phyloP scores from a whole-genome alignment of 164 flowering plant species.

The Echeveria elegans region DNA sequence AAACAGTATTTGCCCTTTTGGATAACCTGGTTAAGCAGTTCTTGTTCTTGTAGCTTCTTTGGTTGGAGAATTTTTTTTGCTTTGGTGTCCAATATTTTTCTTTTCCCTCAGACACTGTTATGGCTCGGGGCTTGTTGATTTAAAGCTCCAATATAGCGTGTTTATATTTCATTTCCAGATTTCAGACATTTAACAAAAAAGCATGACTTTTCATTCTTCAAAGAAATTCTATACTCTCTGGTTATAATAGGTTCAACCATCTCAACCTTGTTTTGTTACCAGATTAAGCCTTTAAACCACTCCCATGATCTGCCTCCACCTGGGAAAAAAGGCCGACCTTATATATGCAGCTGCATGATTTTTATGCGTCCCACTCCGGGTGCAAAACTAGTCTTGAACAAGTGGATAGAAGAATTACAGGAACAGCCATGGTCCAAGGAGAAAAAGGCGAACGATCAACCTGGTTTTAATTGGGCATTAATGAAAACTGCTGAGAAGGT shows the following conservation, averaged over 20 bases:
- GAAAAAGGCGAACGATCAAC: slow-evolving; percentile 85
- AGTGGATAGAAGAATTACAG: slow-evolving; percentile 93
- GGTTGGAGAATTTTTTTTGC: background rate
- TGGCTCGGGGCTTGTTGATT: background rate
- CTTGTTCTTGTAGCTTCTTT: background rate
- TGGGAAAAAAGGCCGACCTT: slow-evolving; percentile 89
- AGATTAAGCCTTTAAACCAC: slow-evolving; percentile 90
- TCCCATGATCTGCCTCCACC: slow-evolving; percentile 91
- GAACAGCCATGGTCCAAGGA: slow-evolving; percentile 84
- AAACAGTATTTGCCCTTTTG: background rate
- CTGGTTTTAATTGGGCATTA: slow-evolving; percentile 92
- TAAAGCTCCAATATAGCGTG: background rate
- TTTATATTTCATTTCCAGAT: background rate
- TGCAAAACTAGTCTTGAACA: slow-evolving; percentile 73
- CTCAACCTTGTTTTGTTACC: slow-evolving; percentile 15
- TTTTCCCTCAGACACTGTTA: background rate
- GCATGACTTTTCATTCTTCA: too few species aligned
- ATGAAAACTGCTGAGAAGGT: slow-evolving; percentile 81
- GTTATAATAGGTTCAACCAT: background rate
- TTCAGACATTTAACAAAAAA: background rate
- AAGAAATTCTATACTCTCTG: too few species aligned
- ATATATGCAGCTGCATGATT: slow-evolving; percentile 97
- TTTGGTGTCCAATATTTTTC: background rate
- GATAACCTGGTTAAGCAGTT: background rate
- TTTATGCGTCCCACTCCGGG: slow-evolving; percentile 80